These are phyloP conservation scores for Cornus controversa DNA, from an alignment of 148 eudicot genomes.

Conservation along the genomic window DNA sequence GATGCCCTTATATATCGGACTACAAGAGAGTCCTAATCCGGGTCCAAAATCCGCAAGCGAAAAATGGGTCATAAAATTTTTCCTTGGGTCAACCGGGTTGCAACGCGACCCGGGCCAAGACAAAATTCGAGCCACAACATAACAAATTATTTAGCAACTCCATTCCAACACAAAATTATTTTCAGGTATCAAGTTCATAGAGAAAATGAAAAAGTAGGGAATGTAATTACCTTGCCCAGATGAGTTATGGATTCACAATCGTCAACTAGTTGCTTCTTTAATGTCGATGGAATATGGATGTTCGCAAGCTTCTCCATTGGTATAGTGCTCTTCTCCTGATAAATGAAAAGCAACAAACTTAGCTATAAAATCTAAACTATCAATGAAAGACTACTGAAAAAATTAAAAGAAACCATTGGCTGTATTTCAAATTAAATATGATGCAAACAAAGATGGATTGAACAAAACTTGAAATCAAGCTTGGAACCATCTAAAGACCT, in stretches of 20 bases:
- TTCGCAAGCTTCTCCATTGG: conserved; percentile 36
- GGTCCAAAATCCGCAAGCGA: too few species aligned
- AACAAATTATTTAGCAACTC: neutral
- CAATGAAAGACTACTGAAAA: neutral
- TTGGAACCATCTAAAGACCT: neutral
- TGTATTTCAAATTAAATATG: neutral
- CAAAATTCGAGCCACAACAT: too few species aligned
- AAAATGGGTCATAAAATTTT: too few species aligned
- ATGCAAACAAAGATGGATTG: neutral
- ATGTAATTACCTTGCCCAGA: conserved; percentile 52
- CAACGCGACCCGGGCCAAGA: too few species aligned
- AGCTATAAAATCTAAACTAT: neutral
- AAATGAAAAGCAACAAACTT: conserved; percentile 4
- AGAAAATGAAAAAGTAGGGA: conserved; percentile 2
- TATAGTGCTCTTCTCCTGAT: conserved; percentile 32
- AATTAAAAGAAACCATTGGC: neutral
- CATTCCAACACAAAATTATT: neutral
- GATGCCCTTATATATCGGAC: too few species aligned
- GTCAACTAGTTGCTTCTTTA: conserved; percentile 58
- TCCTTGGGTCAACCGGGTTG: too few species aligned
- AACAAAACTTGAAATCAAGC: neutral
- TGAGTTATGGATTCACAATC: conserved; percentile 50
- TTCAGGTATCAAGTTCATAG: neutral
- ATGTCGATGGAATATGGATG: conserved; percentile 45
- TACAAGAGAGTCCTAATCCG: too few species aligned